Conservation (phyloP, 371 early-diverging fungal genomes). For the Apophysomyces elegans region DNA sequence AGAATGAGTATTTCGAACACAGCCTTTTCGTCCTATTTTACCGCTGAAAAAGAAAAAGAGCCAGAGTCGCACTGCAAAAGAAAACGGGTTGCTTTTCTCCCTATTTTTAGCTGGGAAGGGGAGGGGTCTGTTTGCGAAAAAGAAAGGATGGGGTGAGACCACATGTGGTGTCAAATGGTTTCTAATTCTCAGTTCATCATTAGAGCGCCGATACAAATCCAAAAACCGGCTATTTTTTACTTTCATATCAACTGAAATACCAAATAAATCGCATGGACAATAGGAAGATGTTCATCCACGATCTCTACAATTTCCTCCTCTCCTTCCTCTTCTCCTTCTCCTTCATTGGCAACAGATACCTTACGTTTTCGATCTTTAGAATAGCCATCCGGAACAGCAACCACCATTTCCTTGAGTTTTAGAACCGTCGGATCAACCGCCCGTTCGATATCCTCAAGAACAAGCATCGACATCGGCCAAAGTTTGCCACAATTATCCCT, state of each 20-base stretch:
- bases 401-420: slow-evolving; percentile 80
- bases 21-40: background rate
- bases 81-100: background rate
- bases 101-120: slow-evolving; percentile 6
- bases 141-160: slow-evolving; percentile 4
- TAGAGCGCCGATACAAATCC: background rate
- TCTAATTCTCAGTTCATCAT: background rate
- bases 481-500: slow-evolving; percentile 63
- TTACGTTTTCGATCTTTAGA: slow-evolving; percentile 64
- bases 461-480: slow-evolving; percentile 78
- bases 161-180: slow-evolving; percentile 7
- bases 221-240: background rate
- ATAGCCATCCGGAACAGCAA: slow-evolving; percentile 84
- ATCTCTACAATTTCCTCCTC: slow-evolving; percentile 34
- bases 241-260: slow-evolving; percentile 38
- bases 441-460: slow-evolving; percentile 75
- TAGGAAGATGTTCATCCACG: slow-evolving; percentile 43
- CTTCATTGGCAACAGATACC: slow-evolving; percentile 26
- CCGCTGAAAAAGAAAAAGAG: slow-evolving; percentile 4
- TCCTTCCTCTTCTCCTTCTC: slow-evolving; percentile 26
- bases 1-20: background rate
- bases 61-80: background rate
- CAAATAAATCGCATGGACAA: slow-evolving; percentile 55
- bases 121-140: background rate
- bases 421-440: slow-evolving; percentile 58